A percentile compares a stretch with the other conserved stretches of the same genome.
These are phyloP conservation scores for Curvularia lunata DNA, from an alignment of 2,329 filamentous ascomycete species.

Conservation along the genomic window DNA sequence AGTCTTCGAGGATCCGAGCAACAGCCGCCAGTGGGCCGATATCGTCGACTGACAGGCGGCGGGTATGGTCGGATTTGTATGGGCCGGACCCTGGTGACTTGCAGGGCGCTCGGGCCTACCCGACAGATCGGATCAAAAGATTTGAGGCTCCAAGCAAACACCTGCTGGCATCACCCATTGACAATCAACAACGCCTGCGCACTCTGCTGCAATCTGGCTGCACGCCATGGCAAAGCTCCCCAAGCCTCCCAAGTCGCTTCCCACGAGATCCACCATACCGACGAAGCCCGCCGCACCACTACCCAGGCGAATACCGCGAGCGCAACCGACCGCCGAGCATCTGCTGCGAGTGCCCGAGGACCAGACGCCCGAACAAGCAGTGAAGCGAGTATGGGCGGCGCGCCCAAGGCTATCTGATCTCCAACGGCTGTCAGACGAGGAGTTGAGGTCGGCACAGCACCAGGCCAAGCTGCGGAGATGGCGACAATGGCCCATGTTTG, in stretches of 20 bases:
- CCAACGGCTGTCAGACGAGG: slow-evolving; percentile 36
- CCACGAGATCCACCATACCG: slow-evolving; percentile 30
- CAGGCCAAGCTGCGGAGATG: slow-evolving; percentile 38
- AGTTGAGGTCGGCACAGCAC: slow-evolving; percentile 34
- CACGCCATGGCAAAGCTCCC: slow-evolving; percentile 45
- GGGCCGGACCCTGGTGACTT: slow-evolving; percentile 28
- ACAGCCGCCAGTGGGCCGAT: slow-evolving; percentile 33
- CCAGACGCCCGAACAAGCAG: slow-evolving; percentile 26
- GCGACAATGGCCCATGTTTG: slow-evolving; percentile 43
- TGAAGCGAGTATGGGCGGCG: slow-evolving; percentile 34
- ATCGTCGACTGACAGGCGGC: slow-evolving; percentile 28
- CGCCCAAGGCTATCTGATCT: slow-evolving; percentile 35
- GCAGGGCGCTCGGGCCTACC: slow-evolving; percentile 25
- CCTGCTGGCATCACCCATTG: slow-evolving; percentile 25
- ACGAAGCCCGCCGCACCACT: slow-evolving; percentile 26
- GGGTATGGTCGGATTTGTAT: slow-evolving; percentile 32
- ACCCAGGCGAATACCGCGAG: slow-evolving; percentile 23
- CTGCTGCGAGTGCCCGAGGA: slow-evolving; percentile 19
- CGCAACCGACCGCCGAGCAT: slow-evolving; percentile 17
- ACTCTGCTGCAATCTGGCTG: slow-evolving; percentile 10
- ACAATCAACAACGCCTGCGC: slow-evolving; percentile 16
- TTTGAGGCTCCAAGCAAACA: slow-evolving; percentile 15
- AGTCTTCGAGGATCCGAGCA: slow-evolving; percentile 9
- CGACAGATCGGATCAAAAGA: slow-evolving; percentile 26
- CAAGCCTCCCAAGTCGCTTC: slow-evolving; percentile 33